Evolutionary conservation across 768 basidiomycete species (phyloP), one percentile per base, ranked within the genome.

Genomic region (Pleurotus ostreatus): DNA sequence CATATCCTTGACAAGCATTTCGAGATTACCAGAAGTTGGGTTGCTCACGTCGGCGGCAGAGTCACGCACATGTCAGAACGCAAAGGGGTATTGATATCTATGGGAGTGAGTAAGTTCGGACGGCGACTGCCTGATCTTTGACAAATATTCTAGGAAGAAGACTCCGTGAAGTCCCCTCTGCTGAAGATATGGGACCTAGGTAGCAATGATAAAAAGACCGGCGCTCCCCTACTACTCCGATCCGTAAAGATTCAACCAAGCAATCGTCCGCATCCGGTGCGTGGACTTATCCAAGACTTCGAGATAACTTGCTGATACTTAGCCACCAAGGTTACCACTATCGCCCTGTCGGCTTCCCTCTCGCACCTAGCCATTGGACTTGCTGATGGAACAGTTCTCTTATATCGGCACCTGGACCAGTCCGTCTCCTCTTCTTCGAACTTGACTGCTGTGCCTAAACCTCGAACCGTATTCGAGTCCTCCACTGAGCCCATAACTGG

Each of bases 391-490:
- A 91, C 91, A 0, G 95, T 97, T 13, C 78, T 98, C 7, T 77
- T 97, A 13, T 96, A 92, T 67, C 85, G 92, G 5, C 92, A 98
- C 65, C 76, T 98, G 16, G 88, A 95, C 67, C 94, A 98, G 66
- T 94, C 94, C 1, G 76, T 96, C 34, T 83, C 90, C 22, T 51
- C 56, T 46, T 83, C 86, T 9, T 71, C 78, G 15, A 79, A 88
- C 4, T 73, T 93, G 9, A 86, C 86, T 11, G 70, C 86, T 5
- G 71, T 98, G n/a, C 94, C 94, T 0, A 98, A 97, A 73, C 81
- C 88, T 8, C 85, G 90, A 20, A 78, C 85, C 0, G 75, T 98
- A 2, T 91, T 93, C 64, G 93, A 98, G 63, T 86, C 88, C 2
- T 76, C 86, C 0, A 79, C 84, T 0, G 95, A 99, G 65, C 94